Conservation (phyloP, 78 protist species). For the Dictyostelium brefeldianum region DNA sequence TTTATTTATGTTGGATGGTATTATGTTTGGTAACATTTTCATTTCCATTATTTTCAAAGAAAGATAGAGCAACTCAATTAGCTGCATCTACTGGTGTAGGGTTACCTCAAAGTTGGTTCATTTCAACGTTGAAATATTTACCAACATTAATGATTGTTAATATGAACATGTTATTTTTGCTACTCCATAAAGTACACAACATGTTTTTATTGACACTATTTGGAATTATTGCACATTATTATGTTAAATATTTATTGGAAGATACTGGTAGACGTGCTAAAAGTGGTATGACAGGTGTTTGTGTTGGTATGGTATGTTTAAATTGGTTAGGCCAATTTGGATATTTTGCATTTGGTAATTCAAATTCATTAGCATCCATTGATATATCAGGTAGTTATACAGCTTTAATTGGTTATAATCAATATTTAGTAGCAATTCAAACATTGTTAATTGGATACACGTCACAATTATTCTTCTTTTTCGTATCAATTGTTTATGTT, state of each 20-base stretch:
- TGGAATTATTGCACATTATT: slow-evolving; percentile 52
- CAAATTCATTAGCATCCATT: slow-evolving; percentile 81
- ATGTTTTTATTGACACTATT: slow-evolving; percentile 58
- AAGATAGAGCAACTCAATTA: slow-evolving; percentile 24
- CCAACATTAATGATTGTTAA: slow-evolving; percentile 53
- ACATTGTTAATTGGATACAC: slow-evolving; percentile 77
- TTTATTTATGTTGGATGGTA: slow-evolving; percentile 17
- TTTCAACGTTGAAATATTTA: slow-evolving; percentile 52
- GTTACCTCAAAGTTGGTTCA: slow-evolving; percentile 60
- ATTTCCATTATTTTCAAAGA: slow-evolving; percentile 54
- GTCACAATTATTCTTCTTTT: slow-evolving; percentile 61
- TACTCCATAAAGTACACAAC: slow-evolving; percentile 78
- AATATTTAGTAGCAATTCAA: slow-evolving; percentile 61
- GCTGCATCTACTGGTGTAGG: not conserved
- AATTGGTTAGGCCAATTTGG: slow-evolving; percentile 84
- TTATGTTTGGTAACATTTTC: slow-evolving; percentile 1
- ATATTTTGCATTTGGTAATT: slow-evolving; percentile 86
- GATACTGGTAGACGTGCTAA: slow-evolving; percentile 73
- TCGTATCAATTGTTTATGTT: slow-evolving; percentile 17
- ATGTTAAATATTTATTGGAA: slow-evolving; percentile 35
- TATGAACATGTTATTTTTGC: slow-evolving; percentile 34
- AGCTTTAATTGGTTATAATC: slow-evolving; percentile 75
- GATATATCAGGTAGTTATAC: slow-evolving; percentile 90
- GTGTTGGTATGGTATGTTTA: slow-evolving; percentile 56
- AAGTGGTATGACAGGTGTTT: slow-evolving; percentile 71